Conservation (phyloP, 2,329 filamentous ascomycete genomes). For the Scedosporium aurantiacum region DNA sequence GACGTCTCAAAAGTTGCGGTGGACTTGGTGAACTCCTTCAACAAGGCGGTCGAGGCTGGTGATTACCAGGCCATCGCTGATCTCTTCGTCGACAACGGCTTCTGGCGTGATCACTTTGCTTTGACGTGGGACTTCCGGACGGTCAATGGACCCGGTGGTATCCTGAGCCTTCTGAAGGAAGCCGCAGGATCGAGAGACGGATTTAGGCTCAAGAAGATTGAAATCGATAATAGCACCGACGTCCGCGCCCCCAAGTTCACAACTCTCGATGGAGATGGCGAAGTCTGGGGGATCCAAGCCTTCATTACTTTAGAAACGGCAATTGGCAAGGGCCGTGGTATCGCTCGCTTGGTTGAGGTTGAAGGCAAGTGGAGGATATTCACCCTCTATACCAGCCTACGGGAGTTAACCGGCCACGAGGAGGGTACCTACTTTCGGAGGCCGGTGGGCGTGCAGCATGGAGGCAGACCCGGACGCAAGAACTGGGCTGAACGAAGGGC, state of each 20-base stretch:
- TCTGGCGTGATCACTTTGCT: constrained; percentile 48
- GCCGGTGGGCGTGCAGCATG: constrained; percentile 45
- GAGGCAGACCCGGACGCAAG: constrained; percentile 35
- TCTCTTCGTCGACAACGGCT: constrained; percentile 33
- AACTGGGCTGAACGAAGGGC: constrained; percentile 50
- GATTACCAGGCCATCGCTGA: constrained; percentile 22
- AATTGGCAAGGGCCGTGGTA: constrained; percentile 43
- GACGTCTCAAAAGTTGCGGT: constrained; percentile 24
- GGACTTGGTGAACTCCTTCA: constrained; percentile 27
- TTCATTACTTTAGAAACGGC: constrained; percentile 43
- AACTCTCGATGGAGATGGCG: constrained; percentile 37
- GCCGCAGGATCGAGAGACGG: constrained; percentile 21
- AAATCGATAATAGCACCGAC: constrained; percentile 31
- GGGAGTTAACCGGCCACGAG: constrained; percentile 41
- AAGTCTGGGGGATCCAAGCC: constrained; percentile 41
- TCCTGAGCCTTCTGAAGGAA: constrained; percentile 26
- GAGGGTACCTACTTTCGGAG: constrained; percentile 36
- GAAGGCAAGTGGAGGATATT: constrained; percentile 47
- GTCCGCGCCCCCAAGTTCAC: constrained; percentile 31
- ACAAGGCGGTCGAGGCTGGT: constrained; percentile 23
- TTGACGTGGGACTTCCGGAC: constrained; percentile 46
- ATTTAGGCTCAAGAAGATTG: constrained; percentile 30
- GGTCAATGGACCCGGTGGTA: constrained; percentile 28
- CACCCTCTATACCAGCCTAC: constrained; percentile 50
- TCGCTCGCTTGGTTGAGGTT: constrained; percentile 38